phyloP scores from a whole-genome alignment of 2,329 filamentous ascomycete species.

The Cryphonectria carpinicola region DNA sequence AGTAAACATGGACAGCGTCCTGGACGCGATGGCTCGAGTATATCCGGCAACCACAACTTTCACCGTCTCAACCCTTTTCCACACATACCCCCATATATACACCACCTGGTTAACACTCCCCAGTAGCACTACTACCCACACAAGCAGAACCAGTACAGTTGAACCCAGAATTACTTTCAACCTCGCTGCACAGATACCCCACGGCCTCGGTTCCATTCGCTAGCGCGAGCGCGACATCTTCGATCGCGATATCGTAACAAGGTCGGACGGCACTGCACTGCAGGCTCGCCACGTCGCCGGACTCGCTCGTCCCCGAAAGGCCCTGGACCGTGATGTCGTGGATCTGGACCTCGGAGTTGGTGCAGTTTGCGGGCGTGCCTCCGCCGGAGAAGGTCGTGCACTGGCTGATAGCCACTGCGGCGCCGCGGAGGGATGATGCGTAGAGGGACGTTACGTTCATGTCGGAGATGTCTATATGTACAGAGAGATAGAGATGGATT shows the following conservation, averaged over 20 bases:
- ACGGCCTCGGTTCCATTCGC: conserved; percentile 12
- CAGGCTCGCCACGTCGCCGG: conserved; percentile 22
- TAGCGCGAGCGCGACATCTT: conserved; percentile 15
- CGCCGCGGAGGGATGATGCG: conserved; percentile 29
- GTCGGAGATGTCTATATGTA: conserved; percentile 15
- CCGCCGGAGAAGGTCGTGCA: conserved; percentile 35
- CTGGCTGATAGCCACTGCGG: conserved; percentile 32
- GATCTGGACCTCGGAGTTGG: conserved; percentile 32
- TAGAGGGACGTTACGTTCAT: conserved; percentile 23
- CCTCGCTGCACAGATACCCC: conserved; percentile 21
- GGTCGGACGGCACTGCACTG: conserved; percentile 28
- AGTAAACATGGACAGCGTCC: too few relatives aligned
- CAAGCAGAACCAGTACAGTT: conserved; percentile 22
- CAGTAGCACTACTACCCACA: conserved; percentile 12
- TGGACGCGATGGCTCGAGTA: neutral
- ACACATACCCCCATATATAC: neutral
- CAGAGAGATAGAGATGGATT: neutral
- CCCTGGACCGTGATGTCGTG: conserved; percentile 29
- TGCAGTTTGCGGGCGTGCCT: conserved; percentile 32
- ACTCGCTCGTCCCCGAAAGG: conserved; percentile 16
- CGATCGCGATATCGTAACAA: conserved; percentile 21
- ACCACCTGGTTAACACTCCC: conserved; percentile 7
- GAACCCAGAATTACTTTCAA: conserved; percentile 18
- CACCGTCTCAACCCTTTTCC: neutral
- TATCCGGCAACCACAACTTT: neutral